These are phyloP conservation scores for Citrus maxima DNA, from an alignment of 345 rosid genomes.

Conservation along the genomic window DNA sequence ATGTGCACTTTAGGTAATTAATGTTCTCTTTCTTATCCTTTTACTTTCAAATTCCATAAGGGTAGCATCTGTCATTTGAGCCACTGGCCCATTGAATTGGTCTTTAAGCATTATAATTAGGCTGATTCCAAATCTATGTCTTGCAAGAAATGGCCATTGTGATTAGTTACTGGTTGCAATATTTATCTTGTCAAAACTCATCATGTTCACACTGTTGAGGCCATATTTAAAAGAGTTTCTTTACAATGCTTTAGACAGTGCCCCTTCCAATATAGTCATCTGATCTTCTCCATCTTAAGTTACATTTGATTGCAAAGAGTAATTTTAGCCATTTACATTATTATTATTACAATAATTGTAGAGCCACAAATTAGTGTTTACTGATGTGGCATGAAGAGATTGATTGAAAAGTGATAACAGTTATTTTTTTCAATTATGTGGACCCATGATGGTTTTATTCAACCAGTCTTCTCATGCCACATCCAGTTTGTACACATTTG, in stretches of 20 bases:
- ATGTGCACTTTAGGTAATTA: slow-evolving; percentile 83
- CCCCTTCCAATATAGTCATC: not conserved
- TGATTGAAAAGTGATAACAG: too few relatives aligned
- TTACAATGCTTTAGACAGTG: not conserved
- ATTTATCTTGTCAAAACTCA: not conserved
- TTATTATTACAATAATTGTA: too few relatives aligned
- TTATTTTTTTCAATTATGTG: too few relatives aligned
- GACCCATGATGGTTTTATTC: too few relatives aligned
- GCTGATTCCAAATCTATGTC: not conserved
- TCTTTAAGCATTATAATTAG: not conserved
- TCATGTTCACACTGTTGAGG: not conserved
- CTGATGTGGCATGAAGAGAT: too few relatives aligned
- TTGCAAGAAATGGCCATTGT: not conserved
- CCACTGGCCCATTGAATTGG: not conserved
- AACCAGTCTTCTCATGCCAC: too few relatives aligned
- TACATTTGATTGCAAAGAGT: too few relatives aligned
- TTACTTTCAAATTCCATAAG: slow-evolving; percentile 3
- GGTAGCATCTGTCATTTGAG: not conserved
- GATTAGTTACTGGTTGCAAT: not conserved
- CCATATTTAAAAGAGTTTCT: not conserved
- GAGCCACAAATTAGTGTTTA: too few relatives aligned
- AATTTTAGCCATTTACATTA: too few relatives aligned
- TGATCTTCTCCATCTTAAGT: not conserved
- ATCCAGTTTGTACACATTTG: too few relatives aligned
- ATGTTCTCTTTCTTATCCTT: slow-evolving; percentile 8